Base-by-base conservation (phyloP, 148 eudicot genomes). In the Fagopyrum esculentum region DNA sequence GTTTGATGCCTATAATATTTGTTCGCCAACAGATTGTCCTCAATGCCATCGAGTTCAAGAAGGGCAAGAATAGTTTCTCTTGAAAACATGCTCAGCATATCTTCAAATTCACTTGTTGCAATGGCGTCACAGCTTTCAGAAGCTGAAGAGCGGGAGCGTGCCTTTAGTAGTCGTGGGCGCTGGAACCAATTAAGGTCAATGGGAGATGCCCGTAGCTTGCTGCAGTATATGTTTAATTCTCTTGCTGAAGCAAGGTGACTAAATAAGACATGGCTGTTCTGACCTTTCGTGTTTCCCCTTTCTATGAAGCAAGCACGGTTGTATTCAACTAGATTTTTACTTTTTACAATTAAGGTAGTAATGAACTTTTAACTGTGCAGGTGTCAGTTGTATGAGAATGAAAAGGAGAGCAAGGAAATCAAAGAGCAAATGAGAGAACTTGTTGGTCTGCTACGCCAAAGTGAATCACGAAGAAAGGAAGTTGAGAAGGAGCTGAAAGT, bases 41-140 rank as follows among this genome's bases (percentile, higher is more conserved):
- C 98, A 54, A 79, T 95, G 91, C 89, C 98, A 56, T 97, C 96
- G 55, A 87, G 80, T 83, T 91, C 98, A 48, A 88, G 96, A 89
- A 92, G 86, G 93, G 86, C 98, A 1, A 87, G 98, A 88, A 92
- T 92, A 83, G 84, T 96, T 74, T 95, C 98, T 74, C 86, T 95
- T 70, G 97, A 95, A 83, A 92, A 80, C 82, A 95, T 95, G 98
- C 82, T 95, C 60, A 83, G 93, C 77, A 87, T 95, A 74, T 86
- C 98, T 75, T 95, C 98, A 69, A 90, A 95, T 83, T 95, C 98
- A 71, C 90, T 95, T 30, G 98, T 95, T 51, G 83, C 96, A 57
- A 95, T 95, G 98, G 98, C 98, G 72, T 95, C 98, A 80, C 98
- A 95, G 80, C 98, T 95, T 76, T 95, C 98, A 56, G 98, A 95